Base-by-base conservation (phyloP, 441 rosid species). In the Gossypium lobatum region DNA sequence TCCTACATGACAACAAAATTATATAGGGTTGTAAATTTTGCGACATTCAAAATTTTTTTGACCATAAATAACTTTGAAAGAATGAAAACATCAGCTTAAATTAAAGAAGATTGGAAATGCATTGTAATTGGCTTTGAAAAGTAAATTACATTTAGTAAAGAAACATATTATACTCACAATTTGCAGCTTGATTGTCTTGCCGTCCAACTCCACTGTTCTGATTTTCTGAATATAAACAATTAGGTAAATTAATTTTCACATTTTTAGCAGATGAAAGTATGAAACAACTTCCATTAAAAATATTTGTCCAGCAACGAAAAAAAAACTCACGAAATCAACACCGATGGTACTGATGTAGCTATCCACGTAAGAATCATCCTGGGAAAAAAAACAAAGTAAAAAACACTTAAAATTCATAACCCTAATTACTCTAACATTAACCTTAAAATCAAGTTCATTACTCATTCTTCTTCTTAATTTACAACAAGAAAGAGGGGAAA, bases 261-360 rank as follows among this genome's bases (percentile, higher is more conserved):
- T 70, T 48, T 28, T 54, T 68, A 31, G 46, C n/a, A 21, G 21
- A 50, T 61, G 54, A 48, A 14, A 46, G n/a, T 13, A 9, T 45
- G 46, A 6, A 60, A 53, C 63, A 73, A 70, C 31, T 14, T 21
- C 1, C 18, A 28, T 8, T 31, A 31, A 31, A 31, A 31, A 10
- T 0, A 63, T 10, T 45, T 53, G 8, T 26, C 18, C 2, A 11
- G 1, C 34, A 64, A 63, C 73, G 37, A 25, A 39, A 59, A 62
- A 66, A 46, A 17, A 3, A 81, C 93, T 82, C 45, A 92, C 92
- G 78, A 90, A 90, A 80, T 90, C 96, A 82, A 92, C 96, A 61
- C 94, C 96, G 67, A 89, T 92, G 79, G 91, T 92, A 52, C 97
- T 92, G 82, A 92, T 92, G 82, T 89, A 92, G 80, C 92, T 90